phyloP scores from a whole-genome alignment of 2,329 filamentous ascomycete genomes.

The Fusarium sp. region DNA sequence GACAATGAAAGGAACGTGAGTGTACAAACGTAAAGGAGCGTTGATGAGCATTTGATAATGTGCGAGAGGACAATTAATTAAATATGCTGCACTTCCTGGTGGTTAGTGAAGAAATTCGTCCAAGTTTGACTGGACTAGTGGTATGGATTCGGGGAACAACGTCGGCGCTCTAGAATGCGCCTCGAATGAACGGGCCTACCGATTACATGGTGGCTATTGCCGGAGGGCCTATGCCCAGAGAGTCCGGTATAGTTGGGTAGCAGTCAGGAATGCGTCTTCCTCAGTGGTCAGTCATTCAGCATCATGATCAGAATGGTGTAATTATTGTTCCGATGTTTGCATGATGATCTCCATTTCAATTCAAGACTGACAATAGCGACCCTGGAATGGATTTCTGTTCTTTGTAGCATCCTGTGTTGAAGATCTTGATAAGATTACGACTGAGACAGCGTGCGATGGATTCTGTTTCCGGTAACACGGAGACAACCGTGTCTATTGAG shows the following conservation, averaged over 20 bases:
- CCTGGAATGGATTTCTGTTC: neutral
- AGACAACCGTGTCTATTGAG: neutral
- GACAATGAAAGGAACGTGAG: neutral
- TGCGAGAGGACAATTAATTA: neutral
- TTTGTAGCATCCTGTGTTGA: neutral
- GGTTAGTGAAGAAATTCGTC: fast-evolving
- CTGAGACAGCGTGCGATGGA: neutral
- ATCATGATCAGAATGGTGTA: neutral
- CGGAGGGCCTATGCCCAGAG: neutral
- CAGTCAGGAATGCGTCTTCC: neutral
- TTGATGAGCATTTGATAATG: neutral
- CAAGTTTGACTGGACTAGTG: no score
- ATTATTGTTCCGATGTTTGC: no score
- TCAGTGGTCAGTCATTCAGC: neutral
- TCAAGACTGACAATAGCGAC: neutral
- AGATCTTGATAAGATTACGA: neutral
- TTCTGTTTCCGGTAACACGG: neutral
- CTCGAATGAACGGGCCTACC: neutral
- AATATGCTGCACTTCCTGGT: neutral
- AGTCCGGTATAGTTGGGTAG: neutral
- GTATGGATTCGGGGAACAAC: no score
- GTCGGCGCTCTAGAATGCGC: neutral
- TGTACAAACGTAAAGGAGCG: neutral
- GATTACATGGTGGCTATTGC: neutral
- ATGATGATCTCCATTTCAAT: fast-evolving